Base-by-base conservation (phyloP, 352 stramenopile genomes). In the Globisporangium iwayamae region DNA sequence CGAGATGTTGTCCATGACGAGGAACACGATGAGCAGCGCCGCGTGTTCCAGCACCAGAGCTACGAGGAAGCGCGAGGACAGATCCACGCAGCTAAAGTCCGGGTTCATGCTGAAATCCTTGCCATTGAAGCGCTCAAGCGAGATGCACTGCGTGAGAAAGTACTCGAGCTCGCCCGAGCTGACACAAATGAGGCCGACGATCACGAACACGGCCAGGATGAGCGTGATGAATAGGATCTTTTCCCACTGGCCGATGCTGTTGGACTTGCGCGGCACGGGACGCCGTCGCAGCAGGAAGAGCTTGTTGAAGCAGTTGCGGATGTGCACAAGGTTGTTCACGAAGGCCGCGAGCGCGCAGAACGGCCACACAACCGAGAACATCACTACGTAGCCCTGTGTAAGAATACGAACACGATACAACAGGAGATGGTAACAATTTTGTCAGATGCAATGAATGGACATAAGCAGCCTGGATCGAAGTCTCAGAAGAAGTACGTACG, bases 311-410 rank as follows among this genome's bases (percentile, higher is more conserved):
- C 82, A 84, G 52, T 94, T 94, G 51, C 85, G 82, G 61, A 94
- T 92, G 52, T 94, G 86, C 36, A 94, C 73, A 13, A 86, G 60
- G 59, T 94, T 94, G 76, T 94, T 94, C 28, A 74, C 79, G 25
- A 94, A 70, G 5, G 79, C 86, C 8, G 83, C 83, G 36, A 95
- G 72, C 11, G 82, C 83, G 52, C 86, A 95, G 59, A 95, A 93
- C 36, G 86, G 86, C 86, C 84, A 95, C 43, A 95, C 83, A 28
- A 91, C 82, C 1, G 86, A 95, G 68, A 95, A 93, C 86, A 95
- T 95, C 25, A 94, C 86, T 20, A 94, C 82, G 48, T 91, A 94
- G 72, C 86, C 86, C 85, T 94, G 62, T 16, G n/a, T 14, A 34
- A 53, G 32, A 67, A 64, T 50, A 16, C 8, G 34, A n/a, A 41